Evolutionary conservation across 2,329 filamentous ascomycete genomes (phyloP).

Genomic region (Sporothrix schenckii): DNA sequence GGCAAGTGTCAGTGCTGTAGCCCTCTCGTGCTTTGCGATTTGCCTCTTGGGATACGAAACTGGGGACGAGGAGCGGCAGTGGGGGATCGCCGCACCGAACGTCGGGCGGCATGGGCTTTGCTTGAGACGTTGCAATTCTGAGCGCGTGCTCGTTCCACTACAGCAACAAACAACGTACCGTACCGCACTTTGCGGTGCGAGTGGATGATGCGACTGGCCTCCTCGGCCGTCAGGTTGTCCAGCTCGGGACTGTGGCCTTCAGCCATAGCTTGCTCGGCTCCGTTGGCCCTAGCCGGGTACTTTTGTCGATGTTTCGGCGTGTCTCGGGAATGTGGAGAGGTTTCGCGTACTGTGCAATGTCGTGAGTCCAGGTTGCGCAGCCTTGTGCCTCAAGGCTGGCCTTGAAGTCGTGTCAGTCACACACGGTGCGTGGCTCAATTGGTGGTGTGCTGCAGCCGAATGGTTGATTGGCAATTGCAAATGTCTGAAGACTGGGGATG

Average conservation of each 20-base stretch:
- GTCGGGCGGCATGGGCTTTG: not conserved
- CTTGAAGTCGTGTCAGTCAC: not conserved
- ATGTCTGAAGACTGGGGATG: not conserved
- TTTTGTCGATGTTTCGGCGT: conserved; percentile 25
- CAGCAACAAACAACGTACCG: conserved; percentile 53
- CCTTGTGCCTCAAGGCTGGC: not conserved
- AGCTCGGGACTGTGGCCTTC: conserved; percentile 53
- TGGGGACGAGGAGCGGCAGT: not conserved
- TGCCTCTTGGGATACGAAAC: conserved; percentile 26
- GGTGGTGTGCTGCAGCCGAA: conserved; percentile 1
- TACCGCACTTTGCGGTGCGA: conserved; percentile 70
- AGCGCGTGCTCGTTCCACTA: not conserved
- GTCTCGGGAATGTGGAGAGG: conserved; percentile 36
- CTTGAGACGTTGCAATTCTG: not conserved
- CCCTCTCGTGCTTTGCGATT: conserved; percentile 1
- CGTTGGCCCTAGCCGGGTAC: not conserved
- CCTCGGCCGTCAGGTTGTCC: conserved; percentile 64
- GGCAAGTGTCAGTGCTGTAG: not conserved
- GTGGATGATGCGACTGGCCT: conserved; percentile 69
- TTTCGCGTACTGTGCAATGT: not conserved
- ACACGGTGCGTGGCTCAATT: not conserved
- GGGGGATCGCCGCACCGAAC: too few relatives aligned
- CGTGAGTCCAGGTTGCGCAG: not conserved
- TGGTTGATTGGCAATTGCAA: conserved; percentile 14
- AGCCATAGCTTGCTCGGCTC: conserved; percentile 45